phyloP scores from a whole-genome alignment of 192 early-diverging fungal species.

The Chytriomyces sp. region DNA sequence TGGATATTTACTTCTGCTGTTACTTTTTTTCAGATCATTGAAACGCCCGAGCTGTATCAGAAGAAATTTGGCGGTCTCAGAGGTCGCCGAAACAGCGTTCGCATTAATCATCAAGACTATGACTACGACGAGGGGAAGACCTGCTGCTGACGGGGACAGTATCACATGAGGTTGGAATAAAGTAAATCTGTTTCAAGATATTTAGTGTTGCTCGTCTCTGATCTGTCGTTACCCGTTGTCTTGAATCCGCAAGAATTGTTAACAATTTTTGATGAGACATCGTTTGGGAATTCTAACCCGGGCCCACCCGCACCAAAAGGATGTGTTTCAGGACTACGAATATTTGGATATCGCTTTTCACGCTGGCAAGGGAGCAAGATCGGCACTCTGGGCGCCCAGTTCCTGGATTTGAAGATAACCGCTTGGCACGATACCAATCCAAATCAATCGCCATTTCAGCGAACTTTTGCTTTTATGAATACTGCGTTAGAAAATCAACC shows the following conservation, averaged over 20 bases:
- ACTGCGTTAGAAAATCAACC: too few relatives aligned
- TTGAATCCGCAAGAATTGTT: too few relatives aligned
- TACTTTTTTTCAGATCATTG: constrained; percentile 54
- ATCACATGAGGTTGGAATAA: too few relatives aligned
- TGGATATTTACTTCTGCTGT: neutral
- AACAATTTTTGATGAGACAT: too few relatives aligned
- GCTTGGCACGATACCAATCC: constrained; percentile 51
- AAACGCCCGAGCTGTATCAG: constrained; percentile 72
- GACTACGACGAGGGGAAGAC: too few relatives aligned
- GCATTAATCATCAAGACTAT: neutral
- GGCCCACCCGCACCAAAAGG: constrained; percentile 9
- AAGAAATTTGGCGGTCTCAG: constrained; percentile 40
- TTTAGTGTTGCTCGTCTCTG: neutral
- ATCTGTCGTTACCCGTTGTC: too few relatives aligned
- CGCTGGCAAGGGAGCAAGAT: constrained; percentile 60
- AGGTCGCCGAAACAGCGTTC: constrained; percentile 8
- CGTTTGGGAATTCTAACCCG: too few relatives aligned
- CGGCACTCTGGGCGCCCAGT: constrained; percentile 52
- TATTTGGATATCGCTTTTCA: constrained; percentile 38
- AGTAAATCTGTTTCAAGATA: constrained; percentile 25
- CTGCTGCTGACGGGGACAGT: too few relatives aligned
- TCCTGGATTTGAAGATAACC: constrained; percentile 56
- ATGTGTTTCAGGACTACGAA: constrained; percentile 18
- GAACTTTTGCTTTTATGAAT: too few relatives aligned
- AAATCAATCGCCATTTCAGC: too few relatives aligned